Conservation (phyloP, 495 filamentous ascomycete genomes). For the Trichoderma virens region DNA sequence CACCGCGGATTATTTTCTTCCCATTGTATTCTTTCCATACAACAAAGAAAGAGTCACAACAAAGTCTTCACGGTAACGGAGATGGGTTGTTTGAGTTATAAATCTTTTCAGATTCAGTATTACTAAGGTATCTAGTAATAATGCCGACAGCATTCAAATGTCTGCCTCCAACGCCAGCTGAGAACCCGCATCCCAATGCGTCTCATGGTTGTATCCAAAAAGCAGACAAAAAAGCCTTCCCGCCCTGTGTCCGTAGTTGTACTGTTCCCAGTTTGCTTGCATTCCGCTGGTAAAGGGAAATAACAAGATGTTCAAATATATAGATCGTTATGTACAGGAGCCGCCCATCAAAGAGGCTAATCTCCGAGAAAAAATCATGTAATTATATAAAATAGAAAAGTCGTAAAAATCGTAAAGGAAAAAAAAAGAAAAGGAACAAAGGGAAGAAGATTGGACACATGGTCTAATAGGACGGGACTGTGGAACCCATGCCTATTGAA, state of each 20-base stretch:
- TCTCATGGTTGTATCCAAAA: constrained; percentile 6
- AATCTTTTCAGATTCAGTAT: not conserved
- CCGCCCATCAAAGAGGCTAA: not conserved
- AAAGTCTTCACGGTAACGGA: too few relatives aligned
- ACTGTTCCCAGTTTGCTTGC: not conserved
- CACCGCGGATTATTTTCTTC: too few relatives aligned
- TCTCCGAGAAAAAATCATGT: not conserved
- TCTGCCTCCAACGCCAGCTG: constrained; percentile 2
- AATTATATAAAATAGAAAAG: not conserved
- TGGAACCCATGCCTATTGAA: constrained; percentile 4
- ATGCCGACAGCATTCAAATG: not conserved
- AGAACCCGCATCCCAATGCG: constrained; percentile 3
- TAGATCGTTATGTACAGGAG: constrained; percentile 11
- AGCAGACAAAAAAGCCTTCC: constrained; percentile 5
- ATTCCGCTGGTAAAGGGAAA: not conserved
- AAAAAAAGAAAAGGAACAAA: not conserved
- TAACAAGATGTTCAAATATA: not conserved
- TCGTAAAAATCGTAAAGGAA: not conserved
- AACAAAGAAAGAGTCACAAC: too few relatives aligned
- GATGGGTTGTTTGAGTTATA: not conserved
- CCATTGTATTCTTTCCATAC: too few relatives aligned
- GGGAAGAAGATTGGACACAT: not conserved
- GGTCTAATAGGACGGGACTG: not conserved
- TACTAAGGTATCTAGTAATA: constrained; percentile 7
- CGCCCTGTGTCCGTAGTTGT: not conserved